A percentile compares a stretch with the other conserved stretches of the same genome.
These are phyloP conservation scores for Pythium plurisporium DNA, from an alignment of 352 stramenopile species.

Conservation along the genomic window DNA sequence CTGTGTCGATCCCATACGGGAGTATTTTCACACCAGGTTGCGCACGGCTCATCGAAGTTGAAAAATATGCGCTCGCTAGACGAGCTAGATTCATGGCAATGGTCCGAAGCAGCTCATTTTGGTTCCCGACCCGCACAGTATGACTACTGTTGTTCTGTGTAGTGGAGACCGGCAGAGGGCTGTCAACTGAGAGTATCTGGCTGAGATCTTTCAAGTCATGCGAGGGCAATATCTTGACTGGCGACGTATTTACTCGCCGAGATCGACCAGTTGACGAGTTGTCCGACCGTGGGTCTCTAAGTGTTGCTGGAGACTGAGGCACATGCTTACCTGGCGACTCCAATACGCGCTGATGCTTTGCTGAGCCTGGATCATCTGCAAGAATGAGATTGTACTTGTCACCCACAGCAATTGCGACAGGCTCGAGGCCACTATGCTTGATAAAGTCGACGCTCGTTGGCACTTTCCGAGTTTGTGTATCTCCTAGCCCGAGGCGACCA, in stretches of 20 bases:
- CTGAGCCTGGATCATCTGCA: constrained; percentile 29
- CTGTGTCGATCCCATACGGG: constrained; percentile 12
- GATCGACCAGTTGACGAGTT: not conserved
- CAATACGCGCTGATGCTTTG: not conserved
- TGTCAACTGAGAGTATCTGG: not conserved
- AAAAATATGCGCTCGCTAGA: constrained; percentile 1
- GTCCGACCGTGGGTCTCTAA: not conserved
- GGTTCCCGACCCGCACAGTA: not conserved
- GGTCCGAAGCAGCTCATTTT: not conserved
- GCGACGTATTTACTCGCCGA: not conserved
- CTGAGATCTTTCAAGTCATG: too few species aligned
- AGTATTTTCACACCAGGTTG: not conserved
- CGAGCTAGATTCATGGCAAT: constrained; percentile 2
- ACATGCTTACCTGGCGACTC: not conserved
- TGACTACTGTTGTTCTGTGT: not conserved
- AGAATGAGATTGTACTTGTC: constrained; percentile 87
- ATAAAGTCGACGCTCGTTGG: constrained; percentile 63
- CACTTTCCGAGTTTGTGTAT: constrained; percentile 54
- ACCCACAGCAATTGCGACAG: constrained; percentile 73
- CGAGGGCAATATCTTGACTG: not conserved
- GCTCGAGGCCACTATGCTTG: constrained; percentile 35
- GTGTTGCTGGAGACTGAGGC: not conserved
- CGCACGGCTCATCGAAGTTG: not conserved
- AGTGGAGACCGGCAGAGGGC: too few species aligned
- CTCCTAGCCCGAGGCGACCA: constrained; percentile 66